Base-by-base conservation (phyloP, 805 yeast genomes). In the Starmera caribaea region DNA sequence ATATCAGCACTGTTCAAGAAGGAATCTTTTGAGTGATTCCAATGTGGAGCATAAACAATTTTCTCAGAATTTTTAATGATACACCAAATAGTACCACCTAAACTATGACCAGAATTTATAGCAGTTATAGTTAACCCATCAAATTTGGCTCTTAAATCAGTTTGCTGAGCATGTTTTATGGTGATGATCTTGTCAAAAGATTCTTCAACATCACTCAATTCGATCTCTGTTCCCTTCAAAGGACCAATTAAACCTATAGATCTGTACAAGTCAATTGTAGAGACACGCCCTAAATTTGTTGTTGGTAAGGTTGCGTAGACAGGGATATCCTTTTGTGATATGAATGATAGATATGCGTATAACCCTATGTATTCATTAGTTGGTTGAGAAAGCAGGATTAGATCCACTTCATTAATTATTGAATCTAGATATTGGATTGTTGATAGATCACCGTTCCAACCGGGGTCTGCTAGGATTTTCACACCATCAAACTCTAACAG, bases 41-140 rank as follows among this genome's bases (percentile, higher is more conserved):
- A 92, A 35, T 83, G 77, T 2, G 92, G 88, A 0, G 96, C 95
- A 58, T 87, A 86, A 3, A 90, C 66, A n/a, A 89, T 64, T 45
- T 81, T 81, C 48, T 90, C 97, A 14, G 79, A 73, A 44, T 81
- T 78, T 41, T 79, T 79, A 35, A 73, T 71, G 10, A 90, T 58
- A 30, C 80, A 65, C 97, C 97, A 89, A 35, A 89, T 76, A 0
- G 95, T 77, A 12, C 98, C 97, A 45, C 99, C 99, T 26, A 92
- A 68, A 0, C 95, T 71, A 54, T 86, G 96, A 4, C 99, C 99
- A 0, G 97, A 80, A 57, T 84, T 88, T 49, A 79, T 78, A 0
- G 97, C 95, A 0, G 95, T 79, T 16, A 90, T 63, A 4, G 74
- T 66, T 30, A 80, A 57, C 28, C 80, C 85, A 42, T 75, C 78